Conservation (phyloP, 164 flowering plant genomes). For the Paratinospora sagittata region DNA sequence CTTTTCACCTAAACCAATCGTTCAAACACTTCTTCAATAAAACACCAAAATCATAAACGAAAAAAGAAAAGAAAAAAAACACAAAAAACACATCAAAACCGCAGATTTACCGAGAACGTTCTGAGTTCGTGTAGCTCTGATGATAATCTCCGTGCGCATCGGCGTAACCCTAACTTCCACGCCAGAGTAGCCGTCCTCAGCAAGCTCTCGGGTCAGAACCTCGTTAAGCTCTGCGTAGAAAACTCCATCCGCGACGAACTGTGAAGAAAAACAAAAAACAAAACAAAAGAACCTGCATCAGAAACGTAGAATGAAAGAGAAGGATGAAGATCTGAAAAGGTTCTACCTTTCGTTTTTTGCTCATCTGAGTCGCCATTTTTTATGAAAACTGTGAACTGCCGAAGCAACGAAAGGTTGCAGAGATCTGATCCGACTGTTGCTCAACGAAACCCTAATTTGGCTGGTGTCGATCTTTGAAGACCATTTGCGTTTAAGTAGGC, state of each 20-base stretch:
- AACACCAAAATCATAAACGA: background rate
- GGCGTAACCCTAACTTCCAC: conserved; percentile 63
- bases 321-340: background rate
- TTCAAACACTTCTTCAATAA: background rate
- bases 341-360: conserved; percentile 48
- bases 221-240: conserved; percentile 59
- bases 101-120: conserved; percentile 46
- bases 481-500: background rate
- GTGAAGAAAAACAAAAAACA: background rate
- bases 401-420: too few relatives aligned
- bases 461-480: background rate
- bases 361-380: conserved; percentile 46
- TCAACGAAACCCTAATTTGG: background rate
- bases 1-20: conserved; percentile 44
- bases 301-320: background rate
- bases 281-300: too few relatives aligned
- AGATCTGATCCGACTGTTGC: background rate
- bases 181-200: conserved; percentile 63
- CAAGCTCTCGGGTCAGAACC: conserved; percentile 52
- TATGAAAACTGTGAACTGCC: background rate
- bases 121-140: conserved; percentile 58
- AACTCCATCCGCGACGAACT: conserved; percentile 59
- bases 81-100: background rate
- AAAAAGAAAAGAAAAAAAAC: background rate
- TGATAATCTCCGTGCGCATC: conserved; percentile 65